Base-by-base conservation (phyloP, 2,329 filamentous ascomycete species). In the Onygena corvina region DNA sequence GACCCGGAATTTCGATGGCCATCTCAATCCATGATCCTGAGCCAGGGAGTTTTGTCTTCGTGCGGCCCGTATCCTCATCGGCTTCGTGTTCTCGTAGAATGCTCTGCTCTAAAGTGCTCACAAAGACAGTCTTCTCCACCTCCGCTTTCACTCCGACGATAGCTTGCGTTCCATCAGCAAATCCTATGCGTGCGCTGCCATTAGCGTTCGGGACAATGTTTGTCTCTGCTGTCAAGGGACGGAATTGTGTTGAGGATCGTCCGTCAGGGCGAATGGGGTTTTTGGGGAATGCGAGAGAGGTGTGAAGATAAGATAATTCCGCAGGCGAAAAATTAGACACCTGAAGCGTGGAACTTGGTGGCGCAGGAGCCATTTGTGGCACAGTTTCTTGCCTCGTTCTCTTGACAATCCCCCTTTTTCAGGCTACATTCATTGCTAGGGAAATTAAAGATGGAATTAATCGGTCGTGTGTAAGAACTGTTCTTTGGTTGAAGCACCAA, bases 71-170 rank as follows among this genome's bases (percentile, higher is more conserved):
- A n/a, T 61, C 56, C 2, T 52, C 57, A 9, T 59, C 52, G 50
- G 52, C 59, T 45, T 59, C 57, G 8, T 58, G 56, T 25, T 57
- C 52, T 25, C 57, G 54, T 12, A 57, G 52, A 23, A 56, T 51
- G 4, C 57, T 56, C 34, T 63, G 62, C 3, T 62, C 61, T 49
- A 71, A 71, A 16, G 68, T 62, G 48, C 62, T 62, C 46, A 63
- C 55, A 46, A 66, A 52, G 53, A 59, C 57, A 27, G 83, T 87
- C 71, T 78, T 82, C 66, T 94, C 88, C 3, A 96, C 86, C 69
- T 96, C 90, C 0, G 86, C 88, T 70, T 96, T 98, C 53, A 95
- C 83, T 40, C 92, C 92, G 4, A 95, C 92, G 53, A 98, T 83
- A 4, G 92, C 92, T 67, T 98, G 92, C 1, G 88, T 94, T 46